Evolutionary conservation across 2,329 filamentous ascomycete genomes (phyloP).

Genomic region (Davidsoniella australis): DNA sequence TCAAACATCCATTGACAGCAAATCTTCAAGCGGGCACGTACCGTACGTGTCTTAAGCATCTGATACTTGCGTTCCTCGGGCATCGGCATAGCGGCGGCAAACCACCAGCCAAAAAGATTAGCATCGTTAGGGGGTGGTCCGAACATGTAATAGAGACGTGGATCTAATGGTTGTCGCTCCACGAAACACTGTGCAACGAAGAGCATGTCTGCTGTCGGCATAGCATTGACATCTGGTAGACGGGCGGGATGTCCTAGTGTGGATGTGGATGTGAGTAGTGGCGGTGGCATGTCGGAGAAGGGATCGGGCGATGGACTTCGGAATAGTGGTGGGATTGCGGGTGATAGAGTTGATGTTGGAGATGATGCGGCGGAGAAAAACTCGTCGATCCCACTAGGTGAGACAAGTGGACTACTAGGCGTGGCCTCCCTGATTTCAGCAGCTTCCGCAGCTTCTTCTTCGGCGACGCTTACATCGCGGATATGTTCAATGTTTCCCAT

Average conservation of each 20-base stretch:
- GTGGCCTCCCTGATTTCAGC: conserved; percentile 28
- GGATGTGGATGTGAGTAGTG: not conserved
- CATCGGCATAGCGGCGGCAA: conserved; percentile 65
- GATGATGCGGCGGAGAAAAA: conserved; percentile 1
- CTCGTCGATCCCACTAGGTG: not conserved
- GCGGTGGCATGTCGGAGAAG: conserved; percentile 4
- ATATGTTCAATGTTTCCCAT: conserved; percentile 61
- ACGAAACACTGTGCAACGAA: conserved; percentile 45
- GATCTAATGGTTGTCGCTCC: conserved; percentile 54
- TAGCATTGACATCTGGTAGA: conserved; percentile 17
- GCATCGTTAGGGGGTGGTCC: conserved; percentile 64
- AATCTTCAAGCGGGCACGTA: conserved; percentile 68
- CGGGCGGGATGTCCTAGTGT: not conserved
- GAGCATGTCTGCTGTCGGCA: conserved; percentile 57
- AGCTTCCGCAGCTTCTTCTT: conserved; percentile 63
- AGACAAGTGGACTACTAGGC: not conserved
- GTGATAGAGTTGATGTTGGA: not conserved
- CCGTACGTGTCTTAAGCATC: conserved; percentile 55
- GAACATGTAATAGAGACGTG: conserved; percentile 28
- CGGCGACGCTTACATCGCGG: conserved; percentile 64
- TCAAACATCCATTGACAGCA: conserved; percentile 62
- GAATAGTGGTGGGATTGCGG: not conserved
- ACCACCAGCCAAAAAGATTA: conserved; percentile 74
- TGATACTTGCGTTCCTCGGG: conserved; percentile 64
- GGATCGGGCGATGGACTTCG: conserved; percentile 1